Percentiles rank a stretch among this genome's conserved stretches.
These are phyloP conservation scores for Metschnikowia vanudenii DNA, from an alignment of 805 yeast genomes.

Conservation along the genomic window DNA sequence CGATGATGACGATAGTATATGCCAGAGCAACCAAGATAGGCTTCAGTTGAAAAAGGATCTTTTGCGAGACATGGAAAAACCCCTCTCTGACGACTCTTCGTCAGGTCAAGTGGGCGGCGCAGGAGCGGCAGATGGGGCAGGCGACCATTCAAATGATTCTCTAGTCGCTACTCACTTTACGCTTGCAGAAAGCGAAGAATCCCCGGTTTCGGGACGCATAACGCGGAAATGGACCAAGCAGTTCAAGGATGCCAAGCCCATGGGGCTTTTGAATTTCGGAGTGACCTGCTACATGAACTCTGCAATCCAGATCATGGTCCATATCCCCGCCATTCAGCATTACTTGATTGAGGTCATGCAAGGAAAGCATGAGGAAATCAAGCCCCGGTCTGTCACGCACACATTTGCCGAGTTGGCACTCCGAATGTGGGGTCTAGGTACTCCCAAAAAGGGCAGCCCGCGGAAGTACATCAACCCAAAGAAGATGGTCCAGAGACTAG, in stretches of 20 bases:
- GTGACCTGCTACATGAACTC: slow-evolving; percentile 97
- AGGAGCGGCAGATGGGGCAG: not conserved
- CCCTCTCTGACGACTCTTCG: slow-evolving; percentile 13
- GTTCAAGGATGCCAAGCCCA: slow-evolving; percentile 49
- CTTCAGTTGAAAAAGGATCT: slow-evolving; percentile 19
- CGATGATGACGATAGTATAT: slow-evolving; percentile 13
- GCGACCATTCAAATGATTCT: not conserved
- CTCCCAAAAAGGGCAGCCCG: slow-evolving; percentile 23
- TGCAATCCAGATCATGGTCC: slow-evolving; percentile 87
- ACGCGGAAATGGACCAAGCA: slow-evolving; percentile 69
- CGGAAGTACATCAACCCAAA: slow-evolving; percentile 67
- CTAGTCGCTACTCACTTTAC: slow-evolving; percentile 42
- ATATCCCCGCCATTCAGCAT: slow-evolving; percentile 86
- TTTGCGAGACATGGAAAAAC: slow-evolving; percentile 14
- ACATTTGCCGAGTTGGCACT: slow-evolving; percentile 65
- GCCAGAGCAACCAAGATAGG: slow-evolving; percentile 8
- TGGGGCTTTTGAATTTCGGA: slow-evolving; percentile 84
- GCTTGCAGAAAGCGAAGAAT: slow-evolving; percentile 55
- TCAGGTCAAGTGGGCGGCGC: not conserved
- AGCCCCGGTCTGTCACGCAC: slow-evolving; percentile 59
- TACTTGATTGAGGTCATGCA: slow-evolving; percentile 66
- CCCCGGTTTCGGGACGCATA: slow-evolving; percentile 63
- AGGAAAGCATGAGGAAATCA: slow-evolving; percentile 48
- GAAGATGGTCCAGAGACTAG: slow-evolving; percentile 64
- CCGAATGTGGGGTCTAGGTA: slow-evolving; percentile 64